phyloP scores from a whole-genome alignment of 352 stramenopile genomes.

The Phytopythium ostracodes region DNA sequence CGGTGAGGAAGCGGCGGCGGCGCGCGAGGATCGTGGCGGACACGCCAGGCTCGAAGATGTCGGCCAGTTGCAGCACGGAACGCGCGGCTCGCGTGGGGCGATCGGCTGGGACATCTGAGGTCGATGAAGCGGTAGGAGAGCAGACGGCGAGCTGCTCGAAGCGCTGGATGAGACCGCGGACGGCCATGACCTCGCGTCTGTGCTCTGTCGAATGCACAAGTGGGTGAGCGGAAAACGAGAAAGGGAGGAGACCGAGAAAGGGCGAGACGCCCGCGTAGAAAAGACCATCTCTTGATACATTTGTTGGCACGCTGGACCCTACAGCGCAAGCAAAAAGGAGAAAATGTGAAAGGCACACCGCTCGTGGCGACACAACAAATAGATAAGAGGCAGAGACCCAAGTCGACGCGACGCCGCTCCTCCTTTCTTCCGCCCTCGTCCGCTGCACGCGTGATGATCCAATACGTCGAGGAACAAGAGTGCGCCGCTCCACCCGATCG shows the following conservation, averaged over 20 bases:
- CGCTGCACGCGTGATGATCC: background rate
- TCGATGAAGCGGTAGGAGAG: background rate
- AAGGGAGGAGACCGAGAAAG: background rate
- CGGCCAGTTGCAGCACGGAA: background rate
- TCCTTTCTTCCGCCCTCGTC: background rate
- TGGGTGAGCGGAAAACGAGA: background rate
- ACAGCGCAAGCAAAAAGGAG: background rate
- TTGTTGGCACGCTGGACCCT: background rate
- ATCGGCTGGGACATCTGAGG: background rate
- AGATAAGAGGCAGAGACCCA: background rate
- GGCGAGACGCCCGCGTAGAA: background rate
- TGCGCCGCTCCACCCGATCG: background rate
- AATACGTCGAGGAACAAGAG: background rate
- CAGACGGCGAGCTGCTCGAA: background rate
- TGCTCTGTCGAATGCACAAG: background rate
- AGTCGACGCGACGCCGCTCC: background rate
- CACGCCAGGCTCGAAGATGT: background rate
- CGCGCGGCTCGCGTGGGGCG: background rate
- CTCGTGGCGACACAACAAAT: slow-evolving; percentile 5
- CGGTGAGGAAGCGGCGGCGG: background rate
- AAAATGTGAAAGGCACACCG: background rate
- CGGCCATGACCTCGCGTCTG: background rate
- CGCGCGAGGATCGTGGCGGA: background rate
- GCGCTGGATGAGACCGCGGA: slow-evolving; percentile 2
- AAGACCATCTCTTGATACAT: slow-evolving; percentile 4